Base-by-base conservation (phyloP, 202 grass and related monocot genomes). In the Elaeis oleifera region DNA sequence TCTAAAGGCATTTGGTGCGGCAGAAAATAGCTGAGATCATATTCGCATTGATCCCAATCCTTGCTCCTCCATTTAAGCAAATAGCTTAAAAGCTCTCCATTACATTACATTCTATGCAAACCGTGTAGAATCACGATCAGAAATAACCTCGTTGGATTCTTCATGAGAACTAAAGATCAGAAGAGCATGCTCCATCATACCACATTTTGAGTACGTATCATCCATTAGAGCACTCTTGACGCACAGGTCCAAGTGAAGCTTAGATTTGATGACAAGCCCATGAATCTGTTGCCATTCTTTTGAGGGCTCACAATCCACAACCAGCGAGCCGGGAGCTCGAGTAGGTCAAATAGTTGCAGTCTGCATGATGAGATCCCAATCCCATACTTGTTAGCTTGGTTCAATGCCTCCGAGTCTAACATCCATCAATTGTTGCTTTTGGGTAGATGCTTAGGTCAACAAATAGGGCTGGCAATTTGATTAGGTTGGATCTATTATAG, bases 31-130 rank as follows among this genome's bases (percentile, higher is more conserved):
- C 77, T 13, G 91, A 96, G 67, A 89, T 61, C 61, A 72, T 97
- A 60, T 74, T 79, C 56, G 74, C 59, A 16, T 97, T 87, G 5
- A 91, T 64, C 23, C 59, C 15, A 17, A 79, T 32, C 23, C 81
- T 81, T 17, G 59, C 24, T 5, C 62, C 0, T 80, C 73, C 67
- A 89, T 75, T 70, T 91, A 68, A 4, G 65, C 61, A 7, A 96
- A 91, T 68, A 96, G 60, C 17, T 75, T 3, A 0, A 85, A 83
- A 32, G 87, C 65, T 52, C 78, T 81, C 23, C 84, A 71, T 54
- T 91, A 87, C 31, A 79, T 65, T 29, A 76, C 81, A 27, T 91
- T 96, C 4, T 96, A 81, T 61, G 91, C 79, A 67, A 91, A 83
- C 91, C 87, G 5, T 73, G 73, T 60, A 89, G 74, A 77, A 96